Percentiles rank a stretch among this genome's conserved stretches.
These are phyloP conservation scores for Ogataea minuta DNA, from an alignment of 805 yeast genomes.

Conservation along the genomic window DNA sequence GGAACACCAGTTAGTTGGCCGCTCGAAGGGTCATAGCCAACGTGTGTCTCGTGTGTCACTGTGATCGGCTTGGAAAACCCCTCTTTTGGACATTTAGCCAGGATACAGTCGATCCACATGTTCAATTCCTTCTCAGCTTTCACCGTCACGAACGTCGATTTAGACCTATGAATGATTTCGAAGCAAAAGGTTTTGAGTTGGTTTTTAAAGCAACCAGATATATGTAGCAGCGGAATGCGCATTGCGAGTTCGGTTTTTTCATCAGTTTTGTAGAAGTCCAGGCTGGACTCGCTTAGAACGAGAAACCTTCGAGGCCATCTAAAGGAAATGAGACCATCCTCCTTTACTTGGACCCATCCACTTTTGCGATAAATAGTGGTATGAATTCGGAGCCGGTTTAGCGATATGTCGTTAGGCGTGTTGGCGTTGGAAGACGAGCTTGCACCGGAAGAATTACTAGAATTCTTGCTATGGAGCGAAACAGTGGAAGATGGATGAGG, in stretches of 20 bases:
- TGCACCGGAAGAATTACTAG: constrained; percentile 32
- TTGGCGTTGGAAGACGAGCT: constrained; percentile 22
- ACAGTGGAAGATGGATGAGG: constrained; percentile 9
- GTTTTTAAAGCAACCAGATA: constrained; percentile 62
- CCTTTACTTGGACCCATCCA: constrained; percentile 92
- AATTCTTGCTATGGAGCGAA: constrained; percentile 34
- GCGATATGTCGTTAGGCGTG: constrained; percentile 7
- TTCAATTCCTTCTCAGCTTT: constrained; percentile 77
- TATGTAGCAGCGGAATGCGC: constrained; percentile 55
- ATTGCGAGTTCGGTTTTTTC: constrained; percentile 45
- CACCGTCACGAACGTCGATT: constrained; percentile 70
- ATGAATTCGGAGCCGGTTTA: constrained; percentile 28
- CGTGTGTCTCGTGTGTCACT: constrained; percentile 91
- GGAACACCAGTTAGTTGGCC: constrained; percentile 53
- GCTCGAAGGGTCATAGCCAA: constrained; percentile 77
- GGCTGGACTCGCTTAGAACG: constrained; percentile 69
- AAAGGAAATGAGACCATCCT: constrained; percentile 85
- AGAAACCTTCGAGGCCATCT: constrained; percentile 90
- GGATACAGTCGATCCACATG: constrained; percentile 88
- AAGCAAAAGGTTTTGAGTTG: constrained; percentile 77
- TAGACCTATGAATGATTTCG: constrained; percentile 67
- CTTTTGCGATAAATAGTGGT: constrained; percentile 40
- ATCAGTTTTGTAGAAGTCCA: constrained; percentile 75
- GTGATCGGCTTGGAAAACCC: constrained; percentile 89
- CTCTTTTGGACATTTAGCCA: constrained; percentile 64